Evolutionary conservation across 768 basidiomycete species (phyloP).

Genomic region (Hypholoma sublateritium): DNA sequence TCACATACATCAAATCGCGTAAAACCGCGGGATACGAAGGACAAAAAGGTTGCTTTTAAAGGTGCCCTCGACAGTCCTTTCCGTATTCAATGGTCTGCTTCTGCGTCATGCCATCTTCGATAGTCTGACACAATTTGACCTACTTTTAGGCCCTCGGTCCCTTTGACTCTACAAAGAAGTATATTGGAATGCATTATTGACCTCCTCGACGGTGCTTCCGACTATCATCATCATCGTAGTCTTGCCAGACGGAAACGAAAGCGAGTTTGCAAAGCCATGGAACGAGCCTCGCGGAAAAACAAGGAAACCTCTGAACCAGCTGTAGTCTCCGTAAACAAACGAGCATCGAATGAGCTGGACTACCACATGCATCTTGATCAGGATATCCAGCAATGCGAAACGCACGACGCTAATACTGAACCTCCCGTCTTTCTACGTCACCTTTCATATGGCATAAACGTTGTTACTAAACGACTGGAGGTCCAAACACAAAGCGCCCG

Average conservation of each 20-base stretch:
- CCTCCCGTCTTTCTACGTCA: conserved; percentile 45
- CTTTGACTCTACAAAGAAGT: conserved; percentile 61
- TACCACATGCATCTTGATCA: neutral
- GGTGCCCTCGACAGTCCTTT: conserved; percentile 74
- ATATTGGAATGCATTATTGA: conserved; percentile 52
- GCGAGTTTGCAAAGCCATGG: conserved; percentile 16
- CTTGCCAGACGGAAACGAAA: conserved; percentile 40
- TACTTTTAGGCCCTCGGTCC: conserved; percentile 56
- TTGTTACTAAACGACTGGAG: conserved; percentile 76
- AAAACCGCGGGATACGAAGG: conserved; percentile 41
- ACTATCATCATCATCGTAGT: conserved; percentile 37
- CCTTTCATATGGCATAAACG: conserved; percentile 71
- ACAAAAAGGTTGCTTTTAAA: conserved; percentile 68
- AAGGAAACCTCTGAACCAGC: conserved; percentile 17
- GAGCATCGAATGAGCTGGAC: neutral
- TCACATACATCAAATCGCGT: conserved; percentile 65
- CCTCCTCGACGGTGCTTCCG: conserved; percentile 48
- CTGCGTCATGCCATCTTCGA: conserved; percentile 2
- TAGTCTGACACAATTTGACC: conserved; percentile 8
- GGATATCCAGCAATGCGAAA: neutral
- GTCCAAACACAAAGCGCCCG: conserved; percentile 39
- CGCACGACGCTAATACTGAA: conserved; percentile 4
- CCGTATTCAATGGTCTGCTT: conserved; percentile 59
- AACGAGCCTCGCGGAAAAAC: conserved; percentile 13
- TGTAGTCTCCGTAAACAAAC: neutral